Evolutionary conservation across 1,284 basidiomycete genomes (phyloP), one percentile per base, ranked within the genome.

Genomic region (Athelia sp.): DNA sequence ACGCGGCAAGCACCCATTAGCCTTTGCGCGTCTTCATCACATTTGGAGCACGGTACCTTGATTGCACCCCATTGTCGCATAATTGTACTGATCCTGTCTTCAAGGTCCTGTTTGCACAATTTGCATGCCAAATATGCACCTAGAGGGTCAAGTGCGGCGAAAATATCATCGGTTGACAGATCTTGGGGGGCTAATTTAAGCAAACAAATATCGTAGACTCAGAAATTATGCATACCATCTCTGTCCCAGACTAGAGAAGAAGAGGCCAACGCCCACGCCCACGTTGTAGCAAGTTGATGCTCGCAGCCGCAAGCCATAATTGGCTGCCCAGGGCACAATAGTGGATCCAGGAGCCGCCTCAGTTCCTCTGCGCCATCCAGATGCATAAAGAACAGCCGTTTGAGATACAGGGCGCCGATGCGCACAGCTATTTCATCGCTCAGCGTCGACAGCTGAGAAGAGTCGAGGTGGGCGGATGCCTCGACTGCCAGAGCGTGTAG

Each of bases 351-450:
- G 21, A 58, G 40, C 9, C 57, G 50, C 43, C 59, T 61, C 14
- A 60, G 51, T 17, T 49, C 54, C 13, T 58, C 61, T 2, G 53
- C 50, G 18, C 62, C 53, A 9, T 57, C 58, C 11, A 60, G 51
- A 45, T 62, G 62, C 3, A 63, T 52, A 51, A 59, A 60, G 44
- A 62, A 55, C 4, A 63, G 53, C 26, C 58, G 53, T 31, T 56
- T 58, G 22, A 63, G 49, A 48, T 63, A 63, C 8, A 60, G 18
- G 14, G 58, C 53, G 8, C 59, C 59, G 49, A 63, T 60, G 6
- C 42, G 49, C 3, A 47, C 19, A 11, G 54, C 60, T 15, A 49
- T 45, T 6, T 56, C 55, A 44, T 63, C 60, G n/a, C 53, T 58
- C 15, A 63, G 45, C 15, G 50, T 45, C 6, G 54, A 47, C 9